Base-by-base conservation (phyloP, 139 green algal genomes). In the Chlamydomonas sphaeroides region DNA sequence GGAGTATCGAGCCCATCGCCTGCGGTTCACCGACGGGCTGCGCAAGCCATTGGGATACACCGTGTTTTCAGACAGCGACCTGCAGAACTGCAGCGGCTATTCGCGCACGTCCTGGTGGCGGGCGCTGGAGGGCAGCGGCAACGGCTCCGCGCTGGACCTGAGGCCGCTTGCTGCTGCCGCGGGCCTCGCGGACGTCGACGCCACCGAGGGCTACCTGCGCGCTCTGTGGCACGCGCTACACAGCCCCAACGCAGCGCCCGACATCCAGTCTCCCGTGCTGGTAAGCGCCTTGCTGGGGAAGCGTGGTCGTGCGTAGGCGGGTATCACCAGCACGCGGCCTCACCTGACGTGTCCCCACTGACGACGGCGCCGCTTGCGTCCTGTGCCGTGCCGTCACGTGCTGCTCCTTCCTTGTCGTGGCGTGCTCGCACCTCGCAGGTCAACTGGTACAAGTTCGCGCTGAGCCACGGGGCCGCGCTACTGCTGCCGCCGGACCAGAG, bases 211-310 rank as follows among this genome's bases (percentile, higher is more conserved):
- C 4, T 78, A 78, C 70, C 51, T 66, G 49, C 35, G 36, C 6
- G 70, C 70, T 4, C 6, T 78, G 17, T 66, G 49, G 70, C 70
- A 78, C 51, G 70, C 51, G 2, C 30, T 66, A 1, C 70, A 78
- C 70, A 15, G 28, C 42, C 70, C 70, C 51, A 78, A 78, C 25
- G 25, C 36, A 35, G 70, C 70, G 7, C 35, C 51, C 11, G 70
- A 78, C 35, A 7, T 78, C 33, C 35, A 14, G 7, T 49, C 51
- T 10, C 35, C 69, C 23, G 36, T 71, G 65, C 10, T 25, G 21
- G 63, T 38, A 18, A 1, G 30, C 15, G 33, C 10, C n/a, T 56
- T 2, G 2, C 49, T n/a, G 61, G 10, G 61, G 3, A 36, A 14
- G 53, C 14, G 4, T 26, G 20, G 11, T 8, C 53, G 53, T 30